A percentile compares a stretch with the other conserved stretches of the same genome.
Evolutionary conservation across 1,139 yeast genomes (phyloP).

Genomic region (Taphrina betulina): DNA sequence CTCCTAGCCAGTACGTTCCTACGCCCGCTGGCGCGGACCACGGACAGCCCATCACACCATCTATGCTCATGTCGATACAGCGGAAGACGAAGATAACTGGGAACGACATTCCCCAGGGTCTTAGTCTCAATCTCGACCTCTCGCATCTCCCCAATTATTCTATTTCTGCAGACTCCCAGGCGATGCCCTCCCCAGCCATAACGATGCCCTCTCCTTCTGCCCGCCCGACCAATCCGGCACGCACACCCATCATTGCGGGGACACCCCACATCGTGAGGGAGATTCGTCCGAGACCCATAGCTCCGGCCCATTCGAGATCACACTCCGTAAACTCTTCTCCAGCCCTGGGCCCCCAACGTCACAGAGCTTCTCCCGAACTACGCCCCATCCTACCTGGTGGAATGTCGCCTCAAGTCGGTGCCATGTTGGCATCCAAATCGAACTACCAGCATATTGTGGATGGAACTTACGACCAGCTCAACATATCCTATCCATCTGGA

Average conservation of each 20-base stretch:
- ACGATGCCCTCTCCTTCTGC: background rate
- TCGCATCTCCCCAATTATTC: background rate
- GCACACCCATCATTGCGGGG: constrained; percentile 1
- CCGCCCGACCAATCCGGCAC: background rate
- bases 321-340: constrained; percentile 20
- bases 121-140: background rate
- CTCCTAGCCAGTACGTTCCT: too few relatives aligned
- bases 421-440: constrained; percentile 47
- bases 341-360: constrained; percentile 30
- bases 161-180: background rate
- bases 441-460: constrained; percentile 51
- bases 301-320: constrained; percentile 12
- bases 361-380: constrained; percentile 39
- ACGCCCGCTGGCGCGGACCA: background rate
- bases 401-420: constrained; percentile 41
- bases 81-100: background rate
- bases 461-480: constrained; percentile 48
- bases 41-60: constrained; percentile 30
- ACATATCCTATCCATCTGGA: constrained; percentile 48
- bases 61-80: constrained; percentile 28
- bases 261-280: background rate
- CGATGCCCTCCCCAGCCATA: constrained; percentile 12
- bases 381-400: constrained; percentile 38
- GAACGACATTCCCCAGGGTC: background rate
- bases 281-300: constrained; percentile 11